These are phyloP conservation scores for Scheffersomyces titani DNA, from an alignment of 1,139 yeast genomes.

Conservation along the genomic window DNA sequence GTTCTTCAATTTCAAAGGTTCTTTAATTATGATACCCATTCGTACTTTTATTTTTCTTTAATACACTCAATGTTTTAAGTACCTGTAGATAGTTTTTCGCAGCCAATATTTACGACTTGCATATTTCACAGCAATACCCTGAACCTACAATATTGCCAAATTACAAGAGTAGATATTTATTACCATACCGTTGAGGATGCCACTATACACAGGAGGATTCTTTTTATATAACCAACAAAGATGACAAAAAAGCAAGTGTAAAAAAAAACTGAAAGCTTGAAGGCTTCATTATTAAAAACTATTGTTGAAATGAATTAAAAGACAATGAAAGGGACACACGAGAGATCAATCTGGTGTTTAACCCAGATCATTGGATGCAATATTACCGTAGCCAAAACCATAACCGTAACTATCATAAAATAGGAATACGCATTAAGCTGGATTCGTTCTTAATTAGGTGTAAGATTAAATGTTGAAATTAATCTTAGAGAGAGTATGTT, in stretches of 20 bases:
- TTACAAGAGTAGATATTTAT: conserved; percentile 7
- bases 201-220: conserved; percentile 28
- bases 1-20: not conserved
- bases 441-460: conserved; percentile 1
- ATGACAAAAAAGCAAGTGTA: conserved; percentile 5
- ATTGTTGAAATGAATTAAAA: conserved; percentile 28
- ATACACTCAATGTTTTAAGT: not conserved
- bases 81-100: not conserved
- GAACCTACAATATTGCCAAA: not conserved
- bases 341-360: not conserved
- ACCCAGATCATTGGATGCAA: not conserved
- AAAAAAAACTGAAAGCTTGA: not conserved
- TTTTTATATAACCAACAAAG: conserved; percentile 7
- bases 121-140: not conserved
- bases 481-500: conserved; percentile 24
- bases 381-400: conserved; percentile 5
- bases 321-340: conserved; percentile 1
- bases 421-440: conserved; percentile 7
- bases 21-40: not conserved
- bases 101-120: not conserved
- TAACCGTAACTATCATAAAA: conserved; percentile 18
- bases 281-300: conserved; percentile 4
- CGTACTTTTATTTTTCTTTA: no score
- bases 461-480: conserved; percentile 18
- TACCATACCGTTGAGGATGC: conserved; percentile 35